phyloP scores from a whole-genome alignment of 202 grass and related monocot genomes.

The Setaria viridis region DNA sequence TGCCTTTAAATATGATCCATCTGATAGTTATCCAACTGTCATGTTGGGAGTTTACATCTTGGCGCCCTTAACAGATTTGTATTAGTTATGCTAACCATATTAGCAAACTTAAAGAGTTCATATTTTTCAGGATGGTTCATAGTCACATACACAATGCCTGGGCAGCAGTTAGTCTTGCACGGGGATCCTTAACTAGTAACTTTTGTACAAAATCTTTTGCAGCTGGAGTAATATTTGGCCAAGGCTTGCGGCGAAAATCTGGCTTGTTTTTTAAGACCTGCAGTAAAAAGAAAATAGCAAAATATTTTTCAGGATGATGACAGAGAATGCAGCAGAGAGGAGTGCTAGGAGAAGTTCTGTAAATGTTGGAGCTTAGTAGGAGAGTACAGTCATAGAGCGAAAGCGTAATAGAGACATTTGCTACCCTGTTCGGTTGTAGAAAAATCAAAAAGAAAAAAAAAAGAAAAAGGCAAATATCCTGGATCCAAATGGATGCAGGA shows the following conservation, averaged over 20 bases:
- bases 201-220: slow-evolving; percentile 98
- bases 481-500: background rate
- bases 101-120: slow-evolving; percentile 33
- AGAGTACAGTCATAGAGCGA: background rate
- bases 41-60: background rate
- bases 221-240: slow-evolving; percentile 86
- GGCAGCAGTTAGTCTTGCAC: slow-evolving; percentile 90
- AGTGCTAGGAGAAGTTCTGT: background rate
- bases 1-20: slow-evolving; percentile 29
- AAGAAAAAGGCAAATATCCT: too few species aligned
- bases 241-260: slow-evolving; percentile 90
- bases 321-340: slow-evolving; percentile 18
- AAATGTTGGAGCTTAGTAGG: background rate
- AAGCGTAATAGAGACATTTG: background rate
- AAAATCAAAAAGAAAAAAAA: background rate
- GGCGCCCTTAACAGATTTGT: slow-evolving; percentile 8
- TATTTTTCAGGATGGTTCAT: slow-evolving; percentile 33
- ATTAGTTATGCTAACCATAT: slow-evolving; percentile 18
- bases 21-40: background rate
- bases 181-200: slow-evolving; percentile 96
- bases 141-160: slow-evolving; percentile 93
- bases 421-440: background rate
- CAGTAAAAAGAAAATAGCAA: slow-evolving; percentile 35
- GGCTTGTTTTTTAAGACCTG: slow-evolving; percentile 96
- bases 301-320: background rate